Percentiles rank a stretch among this genome's conserved stretches.
These are phyloP conservation scores for Mortierella sp. DNA, from an alignment of 371 early-diverging fungal genomes.

Conservation along the genomic window DNA sequence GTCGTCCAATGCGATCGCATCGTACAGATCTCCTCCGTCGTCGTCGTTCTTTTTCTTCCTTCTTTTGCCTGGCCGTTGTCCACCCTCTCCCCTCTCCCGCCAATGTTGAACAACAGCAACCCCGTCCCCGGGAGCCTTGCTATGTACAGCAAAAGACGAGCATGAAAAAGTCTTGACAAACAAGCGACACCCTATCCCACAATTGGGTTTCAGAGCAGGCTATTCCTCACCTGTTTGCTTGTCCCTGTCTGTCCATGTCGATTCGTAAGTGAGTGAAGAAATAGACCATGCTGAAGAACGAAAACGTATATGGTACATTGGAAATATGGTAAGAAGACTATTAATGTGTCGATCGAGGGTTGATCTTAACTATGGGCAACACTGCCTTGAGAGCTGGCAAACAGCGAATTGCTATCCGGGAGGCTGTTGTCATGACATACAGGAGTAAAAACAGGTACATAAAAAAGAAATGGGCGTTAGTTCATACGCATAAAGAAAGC, in stretches of 20 bases:
- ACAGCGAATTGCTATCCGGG: conserved; percentile 27
- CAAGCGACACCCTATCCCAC: not conserved
- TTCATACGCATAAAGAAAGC: not conserved
- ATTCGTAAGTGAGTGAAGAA: not conserved
- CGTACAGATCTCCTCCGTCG: no score
- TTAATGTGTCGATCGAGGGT: not conserved
- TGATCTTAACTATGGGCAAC: not conserved
- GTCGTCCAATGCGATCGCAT: no score
- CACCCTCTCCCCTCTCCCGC: not conserved
- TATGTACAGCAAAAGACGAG: no score
- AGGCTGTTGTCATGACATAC: conserved; percentile 11
- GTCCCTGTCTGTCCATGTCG: not conserved
- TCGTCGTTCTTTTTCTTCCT: no score
- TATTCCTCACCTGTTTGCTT: not conserved
- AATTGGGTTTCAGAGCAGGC: not conserved
- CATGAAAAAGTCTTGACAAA: not conserved
- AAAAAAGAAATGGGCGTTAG: conserved; percentile 6
- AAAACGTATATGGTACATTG: conserved; percentile 6
- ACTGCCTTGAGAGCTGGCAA: conserved; percentile 14
- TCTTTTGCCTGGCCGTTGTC: not conserved
- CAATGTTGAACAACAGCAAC: not conserved
- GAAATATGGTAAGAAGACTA: not conserved
- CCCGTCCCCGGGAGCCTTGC: not conserved
- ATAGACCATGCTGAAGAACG: not conserved
- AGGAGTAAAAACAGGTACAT: not conserved